Percentiles rank a stretch among this genome's conserved stretches.
These are phyloP conservation scores for Lavandula angustifolia DNA, from an alignment of 257 asterid genomes.

Conservation along the genomic window DNA sequence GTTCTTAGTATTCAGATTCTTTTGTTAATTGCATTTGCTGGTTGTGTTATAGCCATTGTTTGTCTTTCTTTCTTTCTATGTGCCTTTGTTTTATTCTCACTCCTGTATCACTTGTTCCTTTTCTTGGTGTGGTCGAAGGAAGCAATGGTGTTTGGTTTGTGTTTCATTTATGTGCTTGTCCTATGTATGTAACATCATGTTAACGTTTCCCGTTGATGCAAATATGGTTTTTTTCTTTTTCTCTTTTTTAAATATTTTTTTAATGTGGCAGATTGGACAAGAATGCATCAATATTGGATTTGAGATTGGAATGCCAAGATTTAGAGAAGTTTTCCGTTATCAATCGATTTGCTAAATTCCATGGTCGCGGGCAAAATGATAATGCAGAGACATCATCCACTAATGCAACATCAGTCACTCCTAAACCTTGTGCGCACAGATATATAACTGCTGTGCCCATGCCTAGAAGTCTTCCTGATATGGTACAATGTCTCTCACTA, in stretches of 20 bases:
- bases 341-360: conserved; percentile 75
- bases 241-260: no score
- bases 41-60: background rate
- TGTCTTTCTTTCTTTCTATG: background rate
- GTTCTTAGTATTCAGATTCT: background rate
- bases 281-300: conserved; percentile 56
- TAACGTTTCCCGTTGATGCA: background rate
- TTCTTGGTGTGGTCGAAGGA: no score
- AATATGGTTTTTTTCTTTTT: background rate
- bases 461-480: conserved; percentile 63
- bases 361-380: conserved; percentile 69
- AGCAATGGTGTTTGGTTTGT: background rate
- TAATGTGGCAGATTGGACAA: conserved; percentile 59
- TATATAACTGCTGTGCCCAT: conserved; percentile 66
- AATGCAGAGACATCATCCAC: conserved; percentile 45
- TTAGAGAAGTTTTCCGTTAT: conserved; percentile 68
- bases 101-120: no score
- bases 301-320: conserved; percentile 67
- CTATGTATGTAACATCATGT: no score
- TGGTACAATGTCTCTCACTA: conserved; percentile 66
- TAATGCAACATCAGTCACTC: conserved; percentile 38
- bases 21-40: background rate
- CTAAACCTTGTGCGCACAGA: conserved; percentile 56
- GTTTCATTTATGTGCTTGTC: background rate
- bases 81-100: no score